A percentile compares a stretch with the other conserved stretches of the same genome.
These are phyloP conservation scores for Zygotorulaspora danielsina DNA, from an alignment of 805 yeast genomes.

Conservation along the genomic window DNA sequence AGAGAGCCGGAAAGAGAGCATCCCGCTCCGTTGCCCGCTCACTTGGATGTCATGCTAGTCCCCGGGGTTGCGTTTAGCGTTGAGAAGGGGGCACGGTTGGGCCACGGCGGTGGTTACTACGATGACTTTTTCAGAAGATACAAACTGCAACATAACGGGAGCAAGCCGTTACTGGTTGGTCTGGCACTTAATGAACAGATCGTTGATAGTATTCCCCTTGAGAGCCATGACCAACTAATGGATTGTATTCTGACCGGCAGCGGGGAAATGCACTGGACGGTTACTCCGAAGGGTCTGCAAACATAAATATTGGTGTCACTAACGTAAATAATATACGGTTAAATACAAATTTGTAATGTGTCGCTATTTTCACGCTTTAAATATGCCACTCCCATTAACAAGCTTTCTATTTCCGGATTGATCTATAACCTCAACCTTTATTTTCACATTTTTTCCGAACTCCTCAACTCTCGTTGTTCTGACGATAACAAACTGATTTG, in stretches of 20 bases:
- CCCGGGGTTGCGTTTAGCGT: slow-evolving; percentile 78
- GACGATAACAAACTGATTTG: slow-evolving; percentile 70
- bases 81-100: slow-evolving; percentile 51
- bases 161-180: slow-evolving; percentile 30
- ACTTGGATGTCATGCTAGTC: slow-evolving; percentile 65
- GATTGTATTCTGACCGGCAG: slow-evolving; percentile 32
- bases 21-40: slow-evolving; percentile 29
- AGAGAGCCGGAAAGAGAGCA: slow-evolving; percentile 54
- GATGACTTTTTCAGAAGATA: slow-evolving; percentile 67
- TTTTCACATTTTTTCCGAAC: slow-evolving; percentile 34
- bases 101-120: slow-evolving; percentile 93
- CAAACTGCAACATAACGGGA: slow-evolving; percentile 17
- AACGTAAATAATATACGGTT: background rate
- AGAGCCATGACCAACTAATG: slow-evolving; percentile 32
- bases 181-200: slow-evolving; percentile 32
- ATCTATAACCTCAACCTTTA: slow-evolving; percentile 48
- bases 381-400: slow-evolving; percentile 53
- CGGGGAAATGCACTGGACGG: slow-evolving; percentile 32
- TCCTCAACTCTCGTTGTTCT: slow-evolving; percentile 44
- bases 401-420: slow-evolving; percentile 47
- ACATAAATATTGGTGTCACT: too few relatives aligned
- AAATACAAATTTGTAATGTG: slow-evolving; percentile 6
- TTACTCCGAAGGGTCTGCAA: background rate
- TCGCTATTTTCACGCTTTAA: slow-evolving; percentile 20
- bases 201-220: slow-evolving; percentile 23